phyloP scores from a whole-genome alignment of 495 filamentous ascomycete genomes.

The Aspergillus indologenus region DNA sequence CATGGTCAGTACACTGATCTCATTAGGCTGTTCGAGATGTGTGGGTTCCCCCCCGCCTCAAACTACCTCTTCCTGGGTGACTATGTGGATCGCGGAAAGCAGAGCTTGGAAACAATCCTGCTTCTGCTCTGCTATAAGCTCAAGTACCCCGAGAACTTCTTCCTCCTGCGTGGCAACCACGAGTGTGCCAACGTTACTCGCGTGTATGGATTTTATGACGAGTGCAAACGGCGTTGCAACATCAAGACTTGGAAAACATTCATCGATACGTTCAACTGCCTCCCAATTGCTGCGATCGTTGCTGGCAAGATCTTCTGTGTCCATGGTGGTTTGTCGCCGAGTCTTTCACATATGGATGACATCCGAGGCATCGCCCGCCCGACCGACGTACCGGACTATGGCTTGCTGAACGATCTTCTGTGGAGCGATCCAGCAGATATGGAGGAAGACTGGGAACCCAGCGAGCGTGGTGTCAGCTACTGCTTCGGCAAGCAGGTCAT shows the following conservation, averaged over 20 bases:
- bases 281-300: slow-evolving; percentile 94
- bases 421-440: slow-evolving; percentile 99
- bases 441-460: slow-evolving; percentile 97
- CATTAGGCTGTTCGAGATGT: slow-evolving; percentile 99
- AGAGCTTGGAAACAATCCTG: slow-evolving; percentile 94
- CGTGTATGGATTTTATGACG: slow-evolving; percentile 99
- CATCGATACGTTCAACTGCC: slow-evolving; percentile 94
- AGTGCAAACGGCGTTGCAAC: slow-evolving; percentile 96
- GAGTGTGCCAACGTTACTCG: slow-evolving; percentile 98
- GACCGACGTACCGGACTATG: slow-evolving; percentile 97
- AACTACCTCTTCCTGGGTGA: slow-evolving; percentile 98
- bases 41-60: slow-evolving; percentile 87
- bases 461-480: slow-evolving; percentile 95
- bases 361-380: slow-evolving; percentile 93
- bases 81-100: slow-evolving; percentile 97
- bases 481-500: slow-evolving; percentile 99
- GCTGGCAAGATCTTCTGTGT: slow-evolving; percentile 99
- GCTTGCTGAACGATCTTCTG: slow-evolving; percentile 89
- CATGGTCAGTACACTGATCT: slow-evolving; percentile 98
- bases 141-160: slow-evolving; percentile 99
- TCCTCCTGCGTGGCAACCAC: slow-evolving; percentile 93
- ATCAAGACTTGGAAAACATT: slow-evolving; percentile 99
- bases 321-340: slow-evolving; percentile 91
- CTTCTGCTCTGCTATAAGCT: slow-evolving; percentile 97
- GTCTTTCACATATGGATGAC: slow-evolving; percentile 94